Percentiles rank a stretch among this genome's conserved stretches.
phyloP scores from a whole-genome alignment of 2,329 filamentous ascomycete species.

The Alternaria sp. region DNA sequence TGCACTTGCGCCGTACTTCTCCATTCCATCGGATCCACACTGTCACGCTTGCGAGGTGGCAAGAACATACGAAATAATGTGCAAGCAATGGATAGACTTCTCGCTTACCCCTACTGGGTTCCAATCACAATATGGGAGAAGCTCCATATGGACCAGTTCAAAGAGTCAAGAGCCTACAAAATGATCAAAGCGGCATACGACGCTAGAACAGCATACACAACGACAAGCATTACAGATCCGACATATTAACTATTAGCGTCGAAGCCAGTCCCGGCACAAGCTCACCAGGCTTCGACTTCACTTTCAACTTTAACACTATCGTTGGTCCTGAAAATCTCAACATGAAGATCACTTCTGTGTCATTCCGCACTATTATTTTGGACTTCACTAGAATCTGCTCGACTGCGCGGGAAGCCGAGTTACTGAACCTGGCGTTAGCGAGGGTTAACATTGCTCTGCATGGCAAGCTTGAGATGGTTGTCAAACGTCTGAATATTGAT shows the following conservation, averaged over 20 bases:
- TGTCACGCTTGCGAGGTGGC: too few species aligned
- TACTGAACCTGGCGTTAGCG: not conserved
- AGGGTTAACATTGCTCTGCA: not conserved
- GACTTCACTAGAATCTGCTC: not conserved
- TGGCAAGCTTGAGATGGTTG: not conserved
- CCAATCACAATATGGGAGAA: not conserved
- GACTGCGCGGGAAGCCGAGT: not conserved
- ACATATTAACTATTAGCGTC: too few species aligned
- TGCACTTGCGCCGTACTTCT: too few species aligned
- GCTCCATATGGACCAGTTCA: not conserved
- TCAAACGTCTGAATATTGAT: not conserved
- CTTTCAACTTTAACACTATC: too few species aligned
- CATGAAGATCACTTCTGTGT: too few species aligned
- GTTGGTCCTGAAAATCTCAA: too few species aligned
- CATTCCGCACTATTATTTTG: not conserved
- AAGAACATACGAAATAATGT: too few species aligned
- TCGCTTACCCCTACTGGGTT: not conserved
- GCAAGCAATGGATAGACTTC: not conserved
- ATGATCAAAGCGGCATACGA: not conserved
- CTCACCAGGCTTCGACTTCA: too few species aligned
- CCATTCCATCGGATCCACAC: too few species aligned
- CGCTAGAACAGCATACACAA: not conserved
- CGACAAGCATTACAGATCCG: too few species aligned
- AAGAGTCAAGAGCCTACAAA: not conserved
- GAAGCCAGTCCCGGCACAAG: too few species aligned